Base-by-base conservation (phyloP, 495 filamentous ascomycete genomes). In the Cudoniella acicularis region DNA sequence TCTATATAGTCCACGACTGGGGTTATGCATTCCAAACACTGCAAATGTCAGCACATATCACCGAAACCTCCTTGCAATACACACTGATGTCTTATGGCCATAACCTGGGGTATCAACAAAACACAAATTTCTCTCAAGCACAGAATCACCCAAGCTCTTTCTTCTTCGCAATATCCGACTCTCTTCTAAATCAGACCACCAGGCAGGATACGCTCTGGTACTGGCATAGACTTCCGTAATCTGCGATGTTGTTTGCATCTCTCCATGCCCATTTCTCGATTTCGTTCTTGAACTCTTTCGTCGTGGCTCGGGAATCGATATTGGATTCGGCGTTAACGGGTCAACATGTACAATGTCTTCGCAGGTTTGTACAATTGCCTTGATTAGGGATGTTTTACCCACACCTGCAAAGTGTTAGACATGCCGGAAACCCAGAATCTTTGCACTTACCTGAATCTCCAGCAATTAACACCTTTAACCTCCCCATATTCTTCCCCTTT, bases 301-400 rank as follows among this genome's bases (percentile, higher is more conserved):
- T 26, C 53, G 47, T 11, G 70, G 64, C 20, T 66, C 57, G 1
- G 66, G 46, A 3, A 56, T 56, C 10, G 57, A 22, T 64, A 72
- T 41, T 61, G 60, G 36, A 57, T 70, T 74, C 10, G 82, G 71
- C 4, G 82, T 73, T 27, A 95, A 76, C 0, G 90, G 84, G 69
- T 98, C 94, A 51, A 96, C 88, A 70, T 98, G 94, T 1, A 98
- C 94, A 59, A 99, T 96, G 69, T 97, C 91, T 66, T 96, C 89
- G 68, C 93, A 96, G n/a, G 76, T 82, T 68, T 97, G 94, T 11
- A 96, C 90, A 54, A 99, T 92, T 0, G 91, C 91, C 69, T 92
- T 92, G 61, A 98, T 90, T 52, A 97, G 76, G 22, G 90, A 91
- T 16, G 93, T 93, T 77, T 98, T 98, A 10, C 93, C 93, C 52